Conservation (phyloP, 208 protist genomes). For the Trypanosoma avium region DNA sequence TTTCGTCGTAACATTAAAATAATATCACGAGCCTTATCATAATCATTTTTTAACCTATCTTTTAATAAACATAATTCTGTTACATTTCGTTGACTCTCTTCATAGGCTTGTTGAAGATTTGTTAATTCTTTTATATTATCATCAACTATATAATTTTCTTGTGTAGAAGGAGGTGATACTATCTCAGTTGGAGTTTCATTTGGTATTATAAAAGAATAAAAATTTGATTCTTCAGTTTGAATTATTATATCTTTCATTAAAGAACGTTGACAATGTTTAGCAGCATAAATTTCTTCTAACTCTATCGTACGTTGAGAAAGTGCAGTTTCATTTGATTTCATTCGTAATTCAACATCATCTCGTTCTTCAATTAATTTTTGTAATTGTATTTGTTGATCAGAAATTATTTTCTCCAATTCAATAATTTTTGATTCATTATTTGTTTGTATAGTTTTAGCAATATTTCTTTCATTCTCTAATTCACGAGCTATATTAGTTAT, state of each 20-base stretch:
- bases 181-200: not conserved
- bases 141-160: not conserved
- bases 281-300: slow-evolving; percentile 9
- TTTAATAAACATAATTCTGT: not conserved
- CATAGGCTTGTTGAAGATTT: not conserved
- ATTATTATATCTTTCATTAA: not conserved
- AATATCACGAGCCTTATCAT: not conserved
- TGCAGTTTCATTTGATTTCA: not conserved
- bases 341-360: not conserved
- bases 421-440: not conserved
- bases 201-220: not conserved
- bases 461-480: slow-evolving; percentile 1
- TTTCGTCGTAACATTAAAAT: slow-evolving; percentile 4
- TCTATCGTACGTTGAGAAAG: slow-evolving; percentile 7
- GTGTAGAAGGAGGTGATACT: not conserved
- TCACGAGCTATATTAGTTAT: slow-evolving; percentile 2
- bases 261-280: not conserved
- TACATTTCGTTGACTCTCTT: not conserved
- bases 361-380: not conserved
- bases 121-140: not conserved
- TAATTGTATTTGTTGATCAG: not conserved
- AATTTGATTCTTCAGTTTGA: slow-evolving; percentile 15
- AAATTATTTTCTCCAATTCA: not conserved
- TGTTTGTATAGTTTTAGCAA: not conserved
- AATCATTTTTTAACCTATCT: not conserved